A percentile compares a stretch with the other conserved stretches of the same genome.
Evolutionary conservation across 2,329 filamentous ascomycete species (phyloP).

Genomic region (Fusarium aywerte): DNA sequence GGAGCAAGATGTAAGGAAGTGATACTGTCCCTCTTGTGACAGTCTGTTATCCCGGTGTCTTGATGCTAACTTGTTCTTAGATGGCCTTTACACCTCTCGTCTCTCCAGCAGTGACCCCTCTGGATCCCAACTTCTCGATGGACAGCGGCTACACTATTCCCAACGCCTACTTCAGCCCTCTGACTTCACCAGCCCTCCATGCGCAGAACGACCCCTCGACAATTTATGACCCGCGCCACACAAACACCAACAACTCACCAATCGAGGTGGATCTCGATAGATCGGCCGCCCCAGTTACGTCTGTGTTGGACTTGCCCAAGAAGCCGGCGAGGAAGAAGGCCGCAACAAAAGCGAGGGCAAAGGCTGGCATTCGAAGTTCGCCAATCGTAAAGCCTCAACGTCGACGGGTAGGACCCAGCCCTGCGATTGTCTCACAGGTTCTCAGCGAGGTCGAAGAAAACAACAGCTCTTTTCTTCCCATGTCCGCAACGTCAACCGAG

Average conservation of each 20-base stretch:
- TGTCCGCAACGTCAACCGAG: conserved; percentile 58
- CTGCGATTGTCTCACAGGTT: conserved; percentile 66
- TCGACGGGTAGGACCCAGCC: conserved; percentile 63
- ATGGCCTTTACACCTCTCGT: conserved; percentile 84
- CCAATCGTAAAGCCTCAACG: conserved; percentile 76
- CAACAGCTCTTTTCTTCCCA: conserved; percentile 51
- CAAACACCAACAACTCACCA: conserved; percentile 61
- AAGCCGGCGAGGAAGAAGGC: conserved; percentile 63
- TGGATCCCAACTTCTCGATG: conserved; percentile 75
- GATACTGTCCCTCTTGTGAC: not conserved
- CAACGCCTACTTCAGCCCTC: conserved; percentile 81
- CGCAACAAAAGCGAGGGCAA: conserved; percentile 62
- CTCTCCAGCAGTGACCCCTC: conserved; percentile 84
- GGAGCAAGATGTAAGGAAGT: conserved; percentile 69
- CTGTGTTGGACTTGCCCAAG: conserved; percentile 61
- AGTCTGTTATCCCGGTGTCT: not conserved
- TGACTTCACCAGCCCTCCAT: conserved; percentile 83
- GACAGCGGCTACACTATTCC: conserved; percentile 71
- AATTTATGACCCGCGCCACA: conserved; percentile 45
- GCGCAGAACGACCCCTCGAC: conserved; percentile 54
- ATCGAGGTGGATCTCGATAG: conserved; percentile 67
- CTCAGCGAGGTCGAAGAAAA: conserved; percentile 64
- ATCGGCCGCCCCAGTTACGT: conserved; percentile 48
- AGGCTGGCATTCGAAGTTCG: conserved; percentile 72
- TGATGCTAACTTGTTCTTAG: conserved; percentile 52